Evolutionary conservation across 441 rosid genomes (phyloP).

Genomic region (Adansonia gregorii): DNA sequence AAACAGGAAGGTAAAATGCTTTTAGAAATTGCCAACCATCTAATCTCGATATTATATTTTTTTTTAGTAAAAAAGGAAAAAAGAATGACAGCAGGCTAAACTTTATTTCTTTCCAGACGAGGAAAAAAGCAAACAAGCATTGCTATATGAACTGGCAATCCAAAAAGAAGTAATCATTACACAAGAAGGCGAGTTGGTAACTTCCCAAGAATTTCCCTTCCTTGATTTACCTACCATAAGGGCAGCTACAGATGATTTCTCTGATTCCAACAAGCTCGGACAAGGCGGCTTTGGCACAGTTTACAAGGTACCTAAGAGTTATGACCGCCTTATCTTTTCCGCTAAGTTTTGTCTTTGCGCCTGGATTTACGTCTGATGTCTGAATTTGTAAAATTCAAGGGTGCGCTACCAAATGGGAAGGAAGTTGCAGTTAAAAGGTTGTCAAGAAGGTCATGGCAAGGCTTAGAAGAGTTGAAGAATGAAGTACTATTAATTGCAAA

Average conservation of each 20-base stretch:
- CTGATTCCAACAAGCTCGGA: constrained; percentile 72
- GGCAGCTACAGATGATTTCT: constrained; percentile 38
- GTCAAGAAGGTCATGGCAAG: background rate
- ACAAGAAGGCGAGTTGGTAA: constrained; percentile 12
- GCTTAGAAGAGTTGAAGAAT: background rate
- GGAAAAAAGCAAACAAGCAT: background rate
- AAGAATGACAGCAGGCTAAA: background rate
- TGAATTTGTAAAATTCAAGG: constrained; percentile 43
- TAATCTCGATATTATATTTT: background rate
- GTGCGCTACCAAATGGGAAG: constrained; percentile 80
- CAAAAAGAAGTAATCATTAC: background rate
- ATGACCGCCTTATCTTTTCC: background rate
- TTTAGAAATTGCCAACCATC: background rate
- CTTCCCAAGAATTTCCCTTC: constrained; percentile 19
- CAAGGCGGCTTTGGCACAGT: constrained; percentile 98
- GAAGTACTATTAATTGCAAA: background rate
- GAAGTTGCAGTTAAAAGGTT: constrained; percentile 24
- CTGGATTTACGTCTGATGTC: background rate
- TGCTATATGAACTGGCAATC: constrained; percentile 8
- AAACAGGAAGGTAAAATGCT: background rate
- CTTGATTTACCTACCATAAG: constrained; percentile 21
- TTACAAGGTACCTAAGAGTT: constrained; percentile 60
- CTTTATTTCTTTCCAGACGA: constrained; percentile 5
- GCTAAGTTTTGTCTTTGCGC: too few species aligned
- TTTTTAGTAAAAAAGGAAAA: background rate